Base-by-base conservation (phyloP, 2,329 filamentous ascomycete genomes). In the Cercospora canescens region DNA sequence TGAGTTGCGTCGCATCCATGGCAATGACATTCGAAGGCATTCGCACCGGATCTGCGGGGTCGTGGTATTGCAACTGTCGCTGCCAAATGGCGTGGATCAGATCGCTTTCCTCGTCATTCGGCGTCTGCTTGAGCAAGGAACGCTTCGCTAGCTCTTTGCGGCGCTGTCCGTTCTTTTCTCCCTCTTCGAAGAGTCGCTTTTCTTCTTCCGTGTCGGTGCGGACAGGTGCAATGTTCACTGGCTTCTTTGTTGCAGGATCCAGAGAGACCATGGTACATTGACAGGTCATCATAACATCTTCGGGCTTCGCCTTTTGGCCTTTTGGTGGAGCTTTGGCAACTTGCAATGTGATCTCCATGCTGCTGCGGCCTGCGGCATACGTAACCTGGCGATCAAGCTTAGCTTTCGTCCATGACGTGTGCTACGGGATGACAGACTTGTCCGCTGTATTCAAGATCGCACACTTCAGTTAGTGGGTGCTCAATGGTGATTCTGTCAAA, bases 261-360 rank as follows among this genome's bases (percentile, higher is more conserved):
- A 92, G 80, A 1, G 89, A 91, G 0, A 92, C 90, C 90, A 93
- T 92, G 0, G 90, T 92, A 73, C 92, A 92, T 6, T 88, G 86
- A 77, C 89, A 91, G n/a, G 87, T 89, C 77, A 91, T 85, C 63
- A 91, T 77, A 1, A 91, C 80, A 75, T 91, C 89, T 50, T 89
- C 85, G 1, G 86, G 81, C 68, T 83, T 83, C 14, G 80, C 78
- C 37, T 79, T 74, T 71, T 90, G 82, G 26, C 88, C 89, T 61
- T 86, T 80, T 34, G 83, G 80, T 0, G 88, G 85, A 0, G 87
- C 89, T 73, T 89, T 90, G 7, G 89, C 88, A 18, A 93, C 89
- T 75, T 91, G 88, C 70, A 91, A 85, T 0, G 89, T 91, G 8
- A 93, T 88, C 71, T 93, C 90, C 78, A 92, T 87, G 74, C 89